Percentiles rank a stretch among this genome's conserved stretches.
Evolutionary conservation across 768 basidiomycete species (phyloP).

Genomic region (Leccinum subtestaceum): DNA sequence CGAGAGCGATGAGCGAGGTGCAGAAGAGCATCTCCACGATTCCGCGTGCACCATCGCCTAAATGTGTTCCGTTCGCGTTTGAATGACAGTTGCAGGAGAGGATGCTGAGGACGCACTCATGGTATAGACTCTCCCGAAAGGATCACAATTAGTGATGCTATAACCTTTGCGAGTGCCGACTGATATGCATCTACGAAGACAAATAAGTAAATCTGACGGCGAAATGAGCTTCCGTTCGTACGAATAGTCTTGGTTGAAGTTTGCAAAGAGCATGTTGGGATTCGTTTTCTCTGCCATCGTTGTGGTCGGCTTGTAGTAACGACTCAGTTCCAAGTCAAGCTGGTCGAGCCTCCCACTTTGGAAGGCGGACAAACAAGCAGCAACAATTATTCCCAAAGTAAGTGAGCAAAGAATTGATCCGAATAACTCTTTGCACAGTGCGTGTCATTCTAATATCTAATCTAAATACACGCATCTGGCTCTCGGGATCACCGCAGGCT

Average conservation of each 20-base stretch:
- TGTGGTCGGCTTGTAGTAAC: conserved; percentile 4
- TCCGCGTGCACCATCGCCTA: conserved; percentile 90
- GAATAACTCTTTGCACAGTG: background rate
- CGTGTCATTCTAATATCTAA: background rate
- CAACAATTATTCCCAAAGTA: background rate
- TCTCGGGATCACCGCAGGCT: conserved; percentile 2
- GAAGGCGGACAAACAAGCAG: conserved; percentile 17
- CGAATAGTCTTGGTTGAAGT: conserved; percentile 99
- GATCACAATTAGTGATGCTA: conserved; percentile 96
- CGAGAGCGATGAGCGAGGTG: conserved; percentile 94
- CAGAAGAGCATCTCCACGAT: conserved; percentile 99
- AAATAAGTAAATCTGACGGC: conserved; percentile 1
- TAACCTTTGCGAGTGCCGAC: conserved; percentile 96
- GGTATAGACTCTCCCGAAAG: conserved; percentile 93
- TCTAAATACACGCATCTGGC: conserved; percentile 12
- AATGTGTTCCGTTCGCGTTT: background rate
- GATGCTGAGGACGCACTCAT: conserved; percentile 66
- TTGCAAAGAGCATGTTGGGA: conserved; percentile 74
- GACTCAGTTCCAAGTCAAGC: background rate
- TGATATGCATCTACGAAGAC: conserved; percentile 68
- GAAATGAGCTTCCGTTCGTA: conserved; percentile 35
- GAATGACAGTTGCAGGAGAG: background rate
- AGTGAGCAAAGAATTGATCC: too few species aligned
- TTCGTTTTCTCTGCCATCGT: conserved; percentile 40
- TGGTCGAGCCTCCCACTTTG: conserved; percentile 6